A percentile compares a stretch with the other conserved stretches of the same genome.
Conservation (phyloP, 2,329 filamentous ascomycete genomes). For the Neonectria coccinea region DNA sequence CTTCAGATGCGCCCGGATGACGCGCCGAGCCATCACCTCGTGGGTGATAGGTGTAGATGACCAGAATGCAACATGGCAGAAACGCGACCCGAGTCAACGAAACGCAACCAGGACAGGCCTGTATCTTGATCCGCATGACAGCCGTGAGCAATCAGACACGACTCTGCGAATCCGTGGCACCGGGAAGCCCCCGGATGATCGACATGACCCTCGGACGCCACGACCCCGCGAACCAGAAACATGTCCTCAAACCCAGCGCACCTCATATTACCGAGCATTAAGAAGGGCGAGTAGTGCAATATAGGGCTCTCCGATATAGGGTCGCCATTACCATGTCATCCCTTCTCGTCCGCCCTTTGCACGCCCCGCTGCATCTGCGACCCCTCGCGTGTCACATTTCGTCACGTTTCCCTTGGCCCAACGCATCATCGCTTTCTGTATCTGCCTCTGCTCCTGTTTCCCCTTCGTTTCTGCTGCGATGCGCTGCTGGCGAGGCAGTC, state of each 20-base stretch:
- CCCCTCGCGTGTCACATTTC: constrained; percentile 22
- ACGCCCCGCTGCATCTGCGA: constrained; percentile 20
- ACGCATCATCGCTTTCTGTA: constrained; percentile 18
- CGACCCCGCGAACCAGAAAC: constrained; percentile 9
- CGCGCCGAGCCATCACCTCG: constrained; percentile 11
- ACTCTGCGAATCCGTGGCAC: constrained; percentile 2
- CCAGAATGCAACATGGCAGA: constrained; percentile 9
- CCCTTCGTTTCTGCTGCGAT: constrained; percentile 18
- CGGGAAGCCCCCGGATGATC: constrained; percentile 14
- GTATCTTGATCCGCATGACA: constrained; percentile 11
- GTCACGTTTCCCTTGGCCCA: not conserved
- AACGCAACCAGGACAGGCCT: not conserved
- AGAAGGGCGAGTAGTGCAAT: constrained; percentile 1
- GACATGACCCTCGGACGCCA: constrained; percentile 4
- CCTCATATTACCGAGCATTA: not conserved
- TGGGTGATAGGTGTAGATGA: not conserved
- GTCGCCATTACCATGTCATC: constrained; percentile 9
- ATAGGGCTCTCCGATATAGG: constrained; percentile 9
- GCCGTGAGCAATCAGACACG: not conserved
- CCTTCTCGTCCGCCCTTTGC: constrained; percentile 21
- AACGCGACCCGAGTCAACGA: constrained; percentile 2
- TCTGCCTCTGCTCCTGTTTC: constrained; percentile 13
- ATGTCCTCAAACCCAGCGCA: constrained; percentile 11
- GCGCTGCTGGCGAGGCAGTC: not conserved
- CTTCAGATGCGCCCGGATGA: constrained; percentile 4